A percentile compares a stretch with the other conserved stretches of the same genome.
Conservation (phyloP, 2,329 filamentous ascomycete species). For the Chrysosporium queenslandicum region DNA sequence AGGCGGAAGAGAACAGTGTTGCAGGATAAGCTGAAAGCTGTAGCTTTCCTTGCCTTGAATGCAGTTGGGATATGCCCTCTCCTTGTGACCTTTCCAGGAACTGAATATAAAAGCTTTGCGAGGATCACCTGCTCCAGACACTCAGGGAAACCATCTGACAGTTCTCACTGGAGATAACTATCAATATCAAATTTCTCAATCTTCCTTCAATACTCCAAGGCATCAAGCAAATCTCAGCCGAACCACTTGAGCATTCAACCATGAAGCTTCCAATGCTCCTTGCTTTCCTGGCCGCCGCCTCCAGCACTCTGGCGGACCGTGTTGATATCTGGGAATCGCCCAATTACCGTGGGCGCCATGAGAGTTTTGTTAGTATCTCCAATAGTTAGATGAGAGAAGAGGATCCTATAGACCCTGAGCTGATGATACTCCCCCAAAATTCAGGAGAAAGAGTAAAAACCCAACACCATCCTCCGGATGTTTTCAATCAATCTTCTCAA, state of each 20-base stretch:
- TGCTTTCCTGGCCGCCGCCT: not conserved
- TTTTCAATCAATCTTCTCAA: no score
- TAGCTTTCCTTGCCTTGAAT: not conserved
- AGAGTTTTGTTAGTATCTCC: not conserved
- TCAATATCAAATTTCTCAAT: no score
- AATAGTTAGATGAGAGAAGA: no score
- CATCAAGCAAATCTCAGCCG: not conserved
- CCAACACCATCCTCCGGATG: not conserved
- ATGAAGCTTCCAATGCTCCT: slow-evolving; percentile 4
- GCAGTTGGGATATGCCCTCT: not conserved
- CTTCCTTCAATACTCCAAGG: no score
- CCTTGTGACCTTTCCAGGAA: not conserved
- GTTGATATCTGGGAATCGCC: not conserved
- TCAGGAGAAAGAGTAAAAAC: slow-evolving; percentile 3
- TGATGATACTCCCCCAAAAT: not conserved
- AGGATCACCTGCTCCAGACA: not conserved
- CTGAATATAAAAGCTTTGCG: not conserved
- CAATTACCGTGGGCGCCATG: slow-evolving; percentile 4
- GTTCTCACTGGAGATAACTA: no score
- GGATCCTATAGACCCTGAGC: not conserved
- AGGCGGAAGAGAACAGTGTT: not conserved
- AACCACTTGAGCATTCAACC: not conserved
- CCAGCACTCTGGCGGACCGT: not conserved
- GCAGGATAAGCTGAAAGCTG: not conserved
- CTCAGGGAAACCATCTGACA: not conserved